Evolutionary conservation across 108 stramenopile species (phyloP).

Genomic region (Fragilaria crotonensis): DNA sequence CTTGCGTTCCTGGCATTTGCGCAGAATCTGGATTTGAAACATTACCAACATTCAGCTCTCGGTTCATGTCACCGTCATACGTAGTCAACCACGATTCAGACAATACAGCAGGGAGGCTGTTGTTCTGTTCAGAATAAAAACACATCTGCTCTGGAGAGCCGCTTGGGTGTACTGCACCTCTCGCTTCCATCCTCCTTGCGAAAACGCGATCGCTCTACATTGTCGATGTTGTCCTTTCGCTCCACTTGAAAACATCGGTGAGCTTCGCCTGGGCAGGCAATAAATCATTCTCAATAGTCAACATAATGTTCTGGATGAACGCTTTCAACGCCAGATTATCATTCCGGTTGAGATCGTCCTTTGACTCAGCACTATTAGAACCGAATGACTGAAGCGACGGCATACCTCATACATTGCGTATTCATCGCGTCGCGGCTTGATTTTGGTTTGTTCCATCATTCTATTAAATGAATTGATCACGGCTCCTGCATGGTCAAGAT

Average conservation of each 20-base stretch:
- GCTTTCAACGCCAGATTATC: neutral
- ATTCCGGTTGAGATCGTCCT: too few species aligned
- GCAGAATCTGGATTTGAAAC: too few species aligned
- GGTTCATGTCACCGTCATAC: too few species aligned
- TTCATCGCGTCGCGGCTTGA: neutral
- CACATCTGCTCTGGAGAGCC: too few species aligned
- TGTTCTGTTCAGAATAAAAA: too few species aligned
- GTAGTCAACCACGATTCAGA: too few species aligned
- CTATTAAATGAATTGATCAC: neutral
- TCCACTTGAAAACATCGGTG: neutral
- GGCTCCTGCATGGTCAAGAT: neutral
- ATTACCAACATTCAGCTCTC: too few species aligned
- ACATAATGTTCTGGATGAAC: neutral
- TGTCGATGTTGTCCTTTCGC: neutral
- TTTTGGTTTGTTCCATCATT: neutral
- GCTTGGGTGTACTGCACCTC: too few species aligned
- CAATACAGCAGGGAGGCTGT: too few species aligned
- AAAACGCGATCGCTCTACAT: neutral
- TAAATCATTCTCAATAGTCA: neutral
- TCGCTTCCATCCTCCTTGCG: too few species aligned
- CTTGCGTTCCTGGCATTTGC: too few species aligned
- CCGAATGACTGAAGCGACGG: neutral
- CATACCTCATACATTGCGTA: neutral
- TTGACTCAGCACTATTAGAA: too few species aligned
- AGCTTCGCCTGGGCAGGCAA: neutral